These are phyloP conservation scores for Aureobasidium subglaciale DNA, from an alignment of 2,329 filamentous ascomycete species.

Conservation along the genomic window DNA sequence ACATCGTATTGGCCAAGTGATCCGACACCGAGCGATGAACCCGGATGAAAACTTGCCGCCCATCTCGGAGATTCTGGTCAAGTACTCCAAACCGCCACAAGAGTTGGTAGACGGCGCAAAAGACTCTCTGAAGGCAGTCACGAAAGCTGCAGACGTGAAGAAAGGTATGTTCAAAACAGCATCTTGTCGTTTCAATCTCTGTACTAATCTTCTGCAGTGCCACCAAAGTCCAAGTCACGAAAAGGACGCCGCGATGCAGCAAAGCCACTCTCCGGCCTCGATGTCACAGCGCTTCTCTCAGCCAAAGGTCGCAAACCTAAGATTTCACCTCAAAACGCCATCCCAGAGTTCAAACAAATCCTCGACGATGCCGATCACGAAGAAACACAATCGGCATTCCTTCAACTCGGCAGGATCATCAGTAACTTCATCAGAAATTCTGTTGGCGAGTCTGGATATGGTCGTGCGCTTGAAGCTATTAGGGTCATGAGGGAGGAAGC, in stretches of 20 bases:
- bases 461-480: constrained; percentile 66
- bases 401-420: constrained; percentile 69
- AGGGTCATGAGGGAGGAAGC: constrained; percentile 73
- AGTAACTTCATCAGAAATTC: constrained; percentile 62
- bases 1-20: constrained; percentile 82
- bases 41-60: constrained; percentile 58
- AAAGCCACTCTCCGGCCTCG: constrained; percentile 83
- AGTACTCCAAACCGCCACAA: constrained; percentile 65
- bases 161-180: constrained; percentile 20
- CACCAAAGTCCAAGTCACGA: constrained; percentile 68
- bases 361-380: constrained; percentile 36
- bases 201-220: constrained; percentile 46
- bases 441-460: constrained; percentile 68
- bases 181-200: neutral
- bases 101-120: constrained; percentile 55
- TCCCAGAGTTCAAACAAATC: constrained; percentile 84
- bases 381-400: constrained; percentile 42
- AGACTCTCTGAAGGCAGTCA: constrained; percentile 55
- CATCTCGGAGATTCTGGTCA: constrained; percentile 57
- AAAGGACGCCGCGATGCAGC: constrained; percentile 52
- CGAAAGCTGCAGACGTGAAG: constrained; percentile 70
- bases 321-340: constrained; percentile 64
- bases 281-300: constrained; percentile 74
- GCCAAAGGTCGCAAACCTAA: constrained; percentile 35
- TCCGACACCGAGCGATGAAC: constrained; percentile 73